Conservation (phyloP, 2,329 filamentous ascomycete species). For the Hymenoscyphus albidus region DNA sequence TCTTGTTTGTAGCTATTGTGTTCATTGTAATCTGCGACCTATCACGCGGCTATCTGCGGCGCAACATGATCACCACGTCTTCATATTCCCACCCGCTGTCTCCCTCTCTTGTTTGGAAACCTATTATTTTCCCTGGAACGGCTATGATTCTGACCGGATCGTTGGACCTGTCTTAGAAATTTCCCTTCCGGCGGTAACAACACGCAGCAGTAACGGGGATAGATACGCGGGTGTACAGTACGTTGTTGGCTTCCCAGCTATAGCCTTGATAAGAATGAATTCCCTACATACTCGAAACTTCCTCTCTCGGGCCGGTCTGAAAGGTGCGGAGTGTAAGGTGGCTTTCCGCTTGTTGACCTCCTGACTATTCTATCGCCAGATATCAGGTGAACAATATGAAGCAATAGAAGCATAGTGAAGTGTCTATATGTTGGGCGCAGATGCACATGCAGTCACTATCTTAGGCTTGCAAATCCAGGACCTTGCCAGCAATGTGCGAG, state of each 20-base stretch:
- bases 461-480: slow-evolving; percentile 10
- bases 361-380: background rate
- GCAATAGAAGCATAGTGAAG: slow-evolving; percentile 10
- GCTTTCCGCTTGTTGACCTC: slow-evolving; percentile 8
- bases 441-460: slow-evolving; percentile 5
- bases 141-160: background rate
- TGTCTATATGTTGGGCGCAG: slow-evolving; percentile 9
- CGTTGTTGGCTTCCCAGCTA: slow-evolving; percentile 3
- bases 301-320: background rate
- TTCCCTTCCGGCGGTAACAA: slow-evolving; percentile 5
- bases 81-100: slow-evolving; percentile 5
- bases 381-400: slow-evolving; percentile 12
- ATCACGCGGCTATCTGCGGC: slow-evolving; percentile 23
- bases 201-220: slow-evolving; percentile 4
- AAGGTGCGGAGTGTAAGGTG: slow-evolving; percentile 6
- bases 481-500: background rate
- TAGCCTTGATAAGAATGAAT: slow-evolving; percentile 1
- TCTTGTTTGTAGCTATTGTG: slow-evolving; percentile 11
- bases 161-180: slow-evolving; percentile 4
- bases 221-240: slow-evolving; percentile 5
- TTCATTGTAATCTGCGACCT: slow-evolving; percentile 11
- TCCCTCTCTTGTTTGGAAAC: background rate
- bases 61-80: slow-evolving; percentile 18
- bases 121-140: background rate
- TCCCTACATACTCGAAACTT: slow-evolving; percentile 1